These are phyloP conservation scores for Cryphonectria carpinicola DNA, from an alignment of 2,329 filamentous ascomycete genomes.

Conservation along the genomic window DNA sequence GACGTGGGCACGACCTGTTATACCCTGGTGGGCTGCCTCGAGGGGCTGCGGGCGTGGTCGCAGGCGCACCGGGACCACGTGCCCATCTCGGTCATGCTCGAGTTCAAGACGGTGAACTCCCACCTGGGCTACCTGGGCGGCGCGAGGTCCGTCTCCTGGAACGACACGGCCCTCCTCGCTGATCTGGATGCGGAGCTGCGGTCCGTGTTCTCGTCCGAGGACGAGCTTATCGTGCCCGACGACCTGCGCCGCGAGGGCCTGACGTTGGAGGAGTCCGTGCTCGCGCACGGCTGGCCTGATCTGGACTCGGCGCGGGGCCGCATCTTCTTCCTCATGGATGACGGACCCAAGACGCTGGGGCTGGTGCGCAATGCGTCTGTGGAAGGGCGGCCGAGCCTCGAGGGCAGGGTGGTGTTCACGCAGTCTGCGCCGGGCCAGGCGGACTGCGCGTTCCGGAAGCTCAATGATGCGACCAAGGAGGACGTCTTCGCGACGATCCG, in stretches of 20 bases:
- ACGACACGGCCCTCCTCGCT: constrained; percentile 44
- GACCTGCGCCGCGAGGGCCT: constrained; percentile 45
- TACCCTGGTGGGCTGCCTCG: constrained; percentile 50
- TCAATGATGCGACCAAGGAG: constrained; percentile 46
- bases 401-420: constrained; percentile 53
- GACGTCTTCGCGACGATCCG: constrained; percentile 46
- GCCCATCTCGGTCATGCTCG: constrained; percentile 53
- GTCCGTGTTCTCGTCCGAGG: constrained; percentile 42
- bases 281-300: constrained; percentile 53
- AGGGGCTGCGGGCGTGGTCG: constrained; percentile 48
- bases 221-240: constrained; percentile 51
- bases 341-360: constrained; percentile 43
- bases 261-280: constrained; percentile 50
- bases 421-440: constrained; percentile 49
- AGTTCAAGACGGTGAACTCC: constrained; percentile 47
- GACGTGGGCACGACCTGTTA: constrained; percentile 51
- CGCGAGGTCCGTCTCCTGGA: constrained; percentile 48
- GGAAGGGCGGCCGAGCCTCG: constrained; percentile 37
- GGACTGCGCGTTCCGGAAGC: constrained; percentile 54
- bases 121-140: constrained; percentile 37
- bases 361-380: constrained; percentile 45
- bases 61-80: constrained; percentile 47
- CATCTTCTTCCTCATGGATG: constrained; percentile 56
- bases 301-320: constrained; percentile 48
- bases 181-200: constrained; percentile 52